Evolutionary conservation across 164 flowering plant species (phyloP), one percentile per base, ranked within the genome.

Genomic region (Buxus sempervirens): DNA sequence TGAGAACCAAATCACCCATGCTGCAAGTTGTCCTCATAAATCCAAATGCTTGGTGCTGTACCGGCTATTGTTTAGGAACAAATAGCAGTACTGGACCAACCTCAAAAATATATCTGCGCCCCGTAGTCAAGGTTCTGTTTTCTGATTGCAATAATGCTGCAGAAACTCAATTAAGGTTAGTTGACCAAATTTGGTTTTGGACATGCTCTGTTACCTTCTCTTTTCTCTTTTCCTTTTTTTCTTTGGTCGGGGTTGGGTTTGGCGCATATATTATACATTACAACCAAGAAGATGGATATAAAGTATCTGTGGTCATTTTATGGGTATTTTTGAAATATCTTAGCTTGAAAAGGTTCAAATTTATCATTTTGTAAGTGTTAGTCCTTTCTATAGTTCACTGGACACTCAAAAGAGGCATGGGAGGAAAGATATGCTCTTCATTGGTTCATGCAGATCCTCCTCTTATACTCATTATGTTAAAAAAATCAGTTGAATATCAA

Each of bases 21-120:
- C 72, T 91, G 74, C 93, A 88, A 64, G 72, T 96, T 76, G 85
- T 93, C 63, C 82, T 96, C 58, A 28, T 96, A 54, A 96, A 93
- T 74, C 81, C 91, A 59, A 75, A 82, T 75, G 81, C 84, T 20
- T 91, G 97, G 98, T 73, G 79, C 68, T 87, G 76, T 73, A 79
- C 79, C 65, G 96, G 90, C 69, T 74, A 45, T 74, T 86, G 86
- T 72, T 72, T 66, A 58, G 74, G 68, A 55, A 54, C 63, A 21
- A 81, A 72, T 48, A 76, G 63, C 59, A 41, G 42, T 21, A 4
- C 5, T 23, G 84, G 78, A 60, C 67, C 80, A 59, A 58, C 32
- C 61, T 48, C 76, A 24, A 83, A 79, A 67, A 70, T 79, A 53
- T 58, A 81, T 68, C 60, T 96, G 72, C 81, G 66, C n/a, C 95